These are phyloP conservation scores for Hypocreales sp. DNA, from an alignment of 2,329 filamentous ascomycete genomes.

Conservation along the genomic window DNA sequence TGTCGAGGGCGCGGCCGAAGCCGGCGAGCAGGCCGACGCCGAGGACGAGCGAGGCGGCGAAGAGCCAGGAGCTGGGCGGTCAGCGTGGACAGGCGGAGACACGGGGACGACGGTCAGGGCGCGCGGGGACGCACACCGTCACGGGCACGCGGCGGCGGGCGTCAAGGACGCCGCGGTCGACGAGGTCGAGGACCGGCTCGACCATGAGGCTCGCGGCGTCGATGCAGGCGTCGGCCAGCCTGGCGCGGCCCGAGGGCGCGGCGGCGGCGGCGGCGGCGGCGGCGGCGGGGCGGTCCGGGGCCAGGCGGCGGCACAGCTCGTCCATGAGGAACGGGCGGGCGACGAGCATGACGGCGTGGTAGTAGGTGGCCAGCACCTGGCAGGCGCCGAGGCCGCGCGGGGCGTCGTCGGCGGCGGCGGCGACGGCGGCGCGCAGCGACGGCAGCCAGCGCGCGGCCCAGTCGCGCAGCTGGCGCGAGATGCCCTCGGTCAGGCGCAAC, in stretches of 20 bases:
- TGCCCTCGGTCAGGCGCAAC: constrained; percentile 34
- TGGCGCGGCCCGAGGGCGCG: constrained; percentile 27
- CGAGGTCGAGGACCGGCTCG: constrained; percentile 28
- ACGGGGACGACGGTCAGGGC: background rate
- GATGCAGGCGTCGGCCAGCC: constrained; percentile 37
- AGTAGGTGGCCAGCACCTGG: constrained; percentile 35
- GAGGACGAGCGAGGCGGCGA: constrained; percentile 35
- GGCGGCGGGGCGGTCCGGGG: constrained; percentile 13
- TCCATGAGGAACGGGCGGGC: constrained; percentile 41
- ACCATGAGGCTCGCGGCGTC: constrained; percentile 39
- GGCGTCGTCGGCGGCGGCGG: constrained; percentile 14
- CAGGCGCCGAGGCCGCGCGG: constrained; percentile 23
- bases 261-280: constrained; percentile 14
- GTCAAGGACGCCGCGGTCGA: constrained; percentile 24
- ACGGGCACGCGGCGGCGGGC: constrained; percentile 31
- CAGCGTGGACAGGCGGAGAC: background rate
- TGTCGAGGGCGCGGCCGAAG: constrained; percentile 36
- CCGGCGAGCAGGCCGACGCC: constrained; percentile 34
- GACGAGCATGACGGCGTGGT: constrained; percentile 42
- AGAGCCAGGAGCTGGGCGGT: constrained; percentile 31
- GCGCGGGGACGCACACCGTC: constrained; percentile 26
- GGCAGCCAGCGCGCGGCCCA: constrained; percentile 35
- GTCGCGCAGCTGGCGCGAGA: constrained; percentile 33
- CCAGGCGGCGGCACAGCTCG: constrained; percentile 30
- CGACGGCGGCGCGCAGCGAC: constrained; percentile 23